A percentile compares a stretch with the other conserved stretches of the same genome.
Evolutionary conservation across 495 filamentous ascomycete genomes (phyloP).

Genomic region (Clohesyomyces aquaticus): DNA sequence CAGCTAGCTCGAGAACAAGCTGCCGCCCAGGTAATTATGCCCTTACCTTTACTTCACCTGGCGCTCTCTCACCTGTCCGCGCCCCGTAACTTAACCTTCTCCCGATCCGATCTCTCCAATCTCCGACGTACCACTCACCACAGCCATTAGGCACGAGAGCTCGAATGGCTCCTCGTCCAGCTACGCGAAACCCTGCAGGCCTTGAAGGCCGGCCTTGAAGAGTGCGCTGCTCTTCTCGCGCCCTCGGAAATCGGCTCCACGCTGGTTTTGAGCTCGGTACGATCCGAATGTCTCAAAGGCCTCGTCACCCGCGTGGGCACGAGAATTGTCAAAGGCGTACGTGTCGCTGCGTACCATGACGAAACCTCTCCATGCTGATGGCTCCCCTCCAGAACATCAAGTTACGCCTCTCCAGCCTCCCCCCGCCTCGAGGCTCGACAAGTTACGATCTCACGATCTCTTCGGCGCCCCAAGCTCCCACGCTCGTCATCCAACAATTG

Average conservation of each 20-base stretch:
- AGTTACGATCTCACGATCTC: conserved; percentile 62
- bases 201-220: conserved; percentile 81
- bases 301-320: conserved; percentile 71
- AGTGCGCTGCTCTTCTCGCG: conserved; percentile 81
- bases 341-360: neutral
- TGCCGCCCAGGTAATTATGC: conserved; percentile 32
- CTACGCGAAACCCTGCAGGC: conserved; percentile 76
- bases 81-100: too few relatives aligned
- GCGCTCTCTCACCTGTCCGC: too few relatives aligned
- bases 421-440: conserved; percentile 55
- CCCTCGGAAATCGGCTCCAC: conserved; percentile 83
- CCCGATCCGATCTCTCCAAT: too few relatives aligned
- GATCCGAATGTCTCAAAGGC: conserved; percentile 89
- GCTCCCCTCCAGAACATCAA: conserved; percentile 43
- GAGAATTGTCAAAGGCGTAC: conserved; percentile 50
- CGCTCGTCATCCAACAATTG: conserved; percentile 67
- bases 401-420: conserved; percentile 52
- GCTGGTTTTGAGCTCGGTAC: conserved; percentile 81
- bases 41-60: too few relatives aligned
- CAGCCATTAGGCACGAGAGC: conserved; percentile 65
- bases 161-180: conserved; percentile 82
- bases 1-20: conserved; percentile 29
- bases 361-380: neutral
- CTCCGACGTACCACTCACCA: conserved; percentile 7
- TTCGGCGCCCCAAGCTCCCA: conserved; percentile 53